Evolutionary conservation across 2,329 filamentous ascomycete genomes (phyloP).

Genomic region (Talaromyces sp.): DNA sequence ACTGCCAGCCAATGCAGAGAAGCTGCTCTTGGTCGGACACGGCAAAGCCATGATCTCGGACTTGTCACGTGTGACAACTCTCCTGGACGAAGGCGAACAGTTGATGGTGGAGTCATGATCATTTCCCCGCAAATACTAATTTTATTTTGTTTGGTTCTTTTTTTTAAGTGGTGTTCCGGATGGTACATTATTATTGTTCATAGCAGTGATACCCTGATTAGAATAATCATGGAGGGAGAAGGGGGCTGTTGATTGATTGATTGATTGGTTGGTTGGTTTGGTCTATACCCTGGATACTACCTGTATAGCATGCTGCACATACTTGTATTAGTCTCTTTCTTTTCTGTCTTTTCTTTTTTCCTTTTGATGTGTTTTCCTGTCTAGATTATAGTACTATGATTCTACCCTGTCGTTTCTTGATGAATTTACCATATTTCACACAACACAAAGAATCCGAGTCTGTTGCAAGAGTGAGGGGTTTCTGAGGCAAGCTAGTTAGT

Average conservation of each 20-base stretch:
- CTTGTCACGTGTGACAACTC: slow-evolving; percentile 74
- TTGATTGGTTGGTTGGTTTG: neutral
- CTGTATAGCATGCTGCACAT: neutral
- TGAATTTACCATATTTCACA: neutral
- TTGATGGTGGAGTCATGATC: slow-evolving; percentile 63
- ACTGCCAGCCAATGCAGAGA: slow-evolving; percentile 92
- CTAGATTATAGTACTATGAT: slow-evolving; percentile 4
- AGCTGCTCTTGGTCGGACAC: slow-evolving; percentile 82
- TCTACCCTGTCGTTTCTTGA: neutral
- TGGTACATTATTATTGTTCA: neutral
- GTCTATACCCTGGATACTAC: neutral
- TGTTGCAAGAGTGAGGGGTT: neutral
- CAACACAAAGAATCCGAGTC: neutral
- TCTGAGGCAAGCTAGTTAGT: neutral
- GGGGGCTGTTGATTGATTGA: neutral
- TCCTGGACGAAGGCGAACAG: slow-evolving; percentile 92
- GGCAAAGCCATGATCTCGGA: slow-evolving; percentile 81
- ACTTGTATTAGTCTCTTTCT: neutral
- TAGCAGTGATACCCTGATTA: neutral
- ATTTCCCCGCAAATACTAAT: slow-evolving; percentile 6
- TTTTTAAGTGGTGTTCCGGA: neutral
- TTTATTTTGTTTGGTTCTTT: slow-evolving; percentile 1
- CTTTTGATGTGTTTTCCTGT: neutral
- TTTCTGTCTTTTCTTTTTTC: neutral
- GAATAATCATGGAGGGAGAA: neutral